Conservation (phyloP, 2,329 filamentous ascomycete species). For the Aspergillus sp. region DNA sequence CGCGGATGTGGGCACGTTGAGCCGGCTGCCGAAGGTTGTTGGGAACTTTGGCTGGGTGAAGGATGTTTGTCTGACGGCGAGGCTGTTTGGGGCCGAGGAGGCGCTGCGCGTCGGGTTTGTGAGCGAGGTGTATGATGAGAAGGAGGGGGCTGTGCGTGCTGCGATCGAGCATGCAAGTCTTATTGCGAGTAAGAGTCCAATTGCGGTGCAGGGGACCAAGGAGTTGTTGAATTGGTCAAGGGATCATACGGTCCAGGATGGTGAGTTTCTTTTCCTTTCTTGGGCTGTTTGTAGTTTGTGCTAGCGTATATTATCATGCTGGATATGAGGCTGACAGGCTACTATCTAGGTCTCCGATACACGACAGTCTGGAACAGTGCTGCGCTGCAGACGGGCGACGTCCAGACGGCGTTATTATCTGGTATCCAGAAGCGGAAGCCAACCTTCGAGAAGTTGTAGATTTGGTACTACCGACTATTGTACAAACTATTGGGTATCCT, state of each 20-base stretch:
- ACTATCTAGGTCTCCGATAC: conserved; percentile 67
- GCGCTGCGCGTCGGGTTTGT: conserved; percentile 47
- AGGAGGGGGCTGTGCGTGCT: conserved; percentile 62
- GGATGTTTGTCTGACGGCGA: conserved; percentile 47
- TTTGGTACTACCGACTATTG: neutral
- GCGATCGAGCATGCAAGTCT: conserved; percentile 63
- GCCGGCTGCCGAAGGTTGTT: conserved; percentile 48
- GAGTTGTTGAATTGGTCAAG: conserved; percentile 79
- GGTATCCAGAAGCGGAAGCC: conserved; percentile 76
- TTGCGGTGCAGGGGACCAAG: conserved; percentile 85
- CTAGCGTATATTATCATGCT: neutral
- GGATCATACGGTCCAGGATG: conserved; percentile 75
- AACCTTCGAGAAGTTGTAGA: conserved; percentile 78
- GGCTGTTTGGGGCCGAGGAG: conserved; percentile 46
- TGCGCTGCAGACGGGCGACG: conserved; percentile 77
- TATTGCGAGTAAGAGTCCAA: conserved; percentile 79
- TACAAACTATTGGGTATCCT: neutral
- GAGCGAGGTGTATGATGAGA: conserved; percentile 44
- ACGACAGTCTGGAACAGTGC: conserved; percentile 85
- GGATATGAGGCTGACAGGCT: neutral
- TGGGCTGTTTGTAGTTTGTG: neutral
- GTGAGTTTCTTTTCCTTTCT: conserved; percentile 45
- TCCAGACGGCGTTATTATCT: conserved; percentile 70
- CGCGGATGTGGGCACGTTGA: conserved; percentile 50
- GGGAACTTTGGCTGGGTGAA: conserved; percentile 49